Percentiles rank a stretch among this genome's conserved stretches.
Evolutionary conservation across 1,284 basidiomycete species (phyloP).

Genomic region (Heterobasidion annosum): DNA sequence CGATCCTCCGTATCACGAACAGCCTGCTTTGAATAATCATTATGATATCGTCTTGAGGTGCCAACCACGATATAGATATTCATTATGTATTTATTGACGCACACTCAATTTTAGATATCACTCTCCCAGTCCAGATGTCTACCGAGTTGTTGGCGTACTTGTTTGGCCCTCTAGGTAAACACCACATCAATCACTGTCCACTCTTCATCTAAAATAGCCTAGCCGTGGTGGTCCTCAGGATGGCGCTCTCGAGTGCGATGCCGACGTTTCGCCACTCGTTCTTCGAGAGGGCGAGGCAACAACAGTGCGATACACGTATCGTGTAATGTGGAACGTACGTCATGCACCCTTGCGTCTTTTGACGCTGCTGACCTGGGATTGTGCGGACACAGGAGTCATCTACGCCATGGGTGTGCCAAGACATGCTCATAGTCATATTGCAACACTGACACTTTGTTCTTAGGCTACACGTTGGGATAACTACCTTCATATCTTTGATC

Average conservation of each 20-base stretch:
- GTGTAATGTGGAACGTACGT: conserved; percentile 77
- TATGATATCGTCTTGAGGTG: conserved; percentile 79
- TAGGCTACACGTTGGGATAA: conserved; percentile 95
- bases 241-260: conserved; percentile 28
- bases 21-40: conserved; percentile 84
- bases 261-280: conserved; percentile 34
- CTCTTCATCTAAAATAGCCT: background rate
- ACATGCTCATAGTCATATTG: background rate
- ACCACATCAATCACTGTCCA: too few relatives aligned
- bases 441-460: conserved; percentile 1
- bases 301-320: conserved; percentile 84
- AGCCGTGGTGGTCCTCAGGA: conserved; percentile 57
- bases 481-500: conserved; percentile 45
- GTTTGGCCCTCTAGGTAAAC: conserved; percentile 80
- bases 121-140: conserved; percentile 53
- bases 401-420: conserved; percentile 65
- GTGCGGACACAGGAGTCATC: conserved; percentile 53
- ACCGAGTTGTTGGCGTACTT: conserved; percentile 85
- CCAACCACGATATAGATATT: conserved; percentile 8
- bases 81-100: background rate
- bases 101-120: conserved; percentile 58
- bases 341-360: background rate
- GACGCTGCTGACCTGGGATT: background rate
- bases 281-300: conserved; percentile 59
- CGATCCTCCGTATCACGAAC: conserved; percentile 40